A percentile compares a stretch with the other conserved stretches of the same genome.
Conservation (phyloP, 2,329 filamentous ascomycete genomes). For the Macroventuria anomochaeta region DNA sequence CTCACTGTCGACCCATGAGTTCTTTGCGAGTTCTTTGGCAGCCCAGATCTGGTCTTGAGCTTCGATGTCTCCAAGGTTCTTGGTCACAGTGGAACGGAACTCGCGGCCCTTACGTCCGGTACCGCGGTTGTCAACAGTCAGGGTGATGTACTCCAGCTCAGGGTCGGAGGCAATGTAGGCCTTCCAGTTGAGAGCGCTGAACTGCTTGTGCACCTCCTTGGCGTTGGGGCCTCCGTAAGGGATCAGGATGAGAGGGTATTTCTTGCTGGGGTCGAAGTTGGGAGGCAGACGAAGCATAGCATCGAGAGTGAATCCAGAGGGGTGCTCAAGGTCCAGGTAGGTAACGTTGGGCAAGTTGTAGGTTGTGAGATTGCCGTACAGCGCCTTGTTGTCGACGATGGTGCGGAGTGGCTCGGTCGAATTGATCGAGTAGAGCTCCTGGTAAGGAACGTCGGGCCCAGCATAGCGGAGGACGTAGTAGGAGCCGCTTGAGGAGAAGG, state of each 20-base stretch:
- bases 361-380: constrained; percentile 62
- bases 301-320: constrained; percentile 66
- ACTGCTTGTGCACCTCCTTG: constrained; percentile 66
- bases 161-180: constrained; percentile 71
- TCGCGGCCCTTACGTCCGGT: constrained; percentile 69
- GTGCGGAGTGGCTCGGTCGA: constrained; percentile 63
- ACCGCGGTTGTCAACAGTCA: constrained; percentile 72
- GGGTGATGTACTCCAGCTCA: constrained; percentile 71
- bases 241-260: constrained; percentile 71
- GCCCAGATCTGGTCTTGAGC: constrained; percentile 72
- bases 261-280: constrained; percentile 67
- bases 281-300: constrained; percentile 70
- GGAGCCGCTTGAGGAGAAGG: constrained; percentile 66
- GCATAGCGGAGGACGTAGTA: constrained; percentile 71
- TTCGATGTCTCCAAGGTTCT: constrained; percentile 68
- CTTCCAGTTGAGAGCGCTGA: constrained; percentile 63
- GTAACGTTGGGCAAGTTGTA: constrained; percentile 70
- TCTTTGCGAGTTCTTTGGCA: constrained; percentile 61
- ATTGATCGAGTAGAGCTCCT: constrained; percentile 68
- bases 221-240: constrained; percentile 72
- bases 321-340: constrained; percentile 68
- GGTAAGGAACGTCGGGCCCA: constrained; percentile 72
- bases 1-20: constrained; percentile 62
- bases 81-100: constrained; percentile 65
- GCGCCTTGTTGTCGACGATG: constrained; percentile 65